phyloP scores from a whole-genome alignment of 2,329 filamentous ascomycete species.

The Cryoendolithus antarcticus region DNA sequence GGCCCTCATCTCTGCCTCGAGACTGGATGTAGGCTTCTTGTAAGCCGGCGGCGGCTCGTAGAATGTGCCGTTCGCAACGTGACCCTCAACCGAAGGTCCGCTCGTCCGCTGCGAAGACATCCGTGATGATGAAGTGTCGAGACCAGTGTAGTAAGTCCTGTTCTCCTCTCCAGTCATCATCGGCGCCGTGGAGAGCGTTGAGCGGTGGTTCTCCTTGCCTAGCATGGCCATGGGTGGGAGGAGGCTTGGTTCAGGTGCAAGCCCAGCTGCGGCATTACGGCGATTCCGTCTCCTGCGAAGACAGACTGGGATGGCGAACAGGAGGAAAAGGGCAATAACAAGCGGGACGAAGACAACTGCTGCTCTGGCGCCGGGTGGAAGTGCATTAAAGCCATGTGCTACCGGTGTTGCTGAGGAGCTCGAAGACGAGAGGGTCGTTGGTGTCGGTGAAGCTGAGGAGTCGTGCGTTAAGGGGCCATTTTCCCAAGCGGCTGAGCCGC shows the following conservation, averaged over 20 bases:
- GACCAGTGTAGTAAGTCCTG: slow-evolving; percentile 6
- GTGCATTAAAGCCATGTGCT: no score
- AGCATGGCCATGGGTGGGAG: slow-evolving; percentile 1
- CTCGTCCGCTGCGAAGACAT: slow-evolving; percentile 2
- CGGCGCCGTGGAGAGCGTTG: neutral
- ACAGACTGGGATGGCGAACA: slow-evolving; percentile 1
- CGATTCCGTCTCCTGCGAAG: slow-evolving; percentile 2
- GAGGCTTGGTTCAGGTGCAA: neutral
- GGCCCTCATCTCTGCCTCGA: no score
- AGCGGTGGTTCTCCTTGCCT: neutral
- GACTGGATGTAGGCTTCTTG: neutral
- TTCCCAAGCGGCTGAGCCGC: no score
- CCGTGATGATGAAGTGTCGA: slow-evolving; percentile 2
- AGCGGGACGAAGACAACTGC: slow-evolving; percentile 1
- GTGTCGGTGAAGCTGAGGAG: no score
- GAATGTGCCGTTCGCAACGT: neutral
- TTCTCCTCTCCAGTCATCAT: slow-evolving; percentile 2
- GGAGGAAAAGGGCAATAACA: slow-evolving; percentile 2
- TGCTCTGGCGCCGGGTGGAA: no score
- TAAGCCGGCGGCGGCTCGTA: slow-evolving; percentile 5
- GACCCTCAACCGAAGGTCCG: slow-evolving; percentile 1
- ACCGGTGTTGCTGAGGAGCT: no score
- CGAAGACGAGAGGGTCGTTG: no score
- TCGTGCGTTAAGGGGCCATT: no score
- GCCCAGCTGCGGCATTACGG: neutral